A percentile compares a stretch with the other conserved stretches of the same genome.
These are phyloP conservation scores for Fusarium camptoceras DNA, from an alignment of 2,329 filamentous ascomycete species.

Conservation along the genomic window DNA sequence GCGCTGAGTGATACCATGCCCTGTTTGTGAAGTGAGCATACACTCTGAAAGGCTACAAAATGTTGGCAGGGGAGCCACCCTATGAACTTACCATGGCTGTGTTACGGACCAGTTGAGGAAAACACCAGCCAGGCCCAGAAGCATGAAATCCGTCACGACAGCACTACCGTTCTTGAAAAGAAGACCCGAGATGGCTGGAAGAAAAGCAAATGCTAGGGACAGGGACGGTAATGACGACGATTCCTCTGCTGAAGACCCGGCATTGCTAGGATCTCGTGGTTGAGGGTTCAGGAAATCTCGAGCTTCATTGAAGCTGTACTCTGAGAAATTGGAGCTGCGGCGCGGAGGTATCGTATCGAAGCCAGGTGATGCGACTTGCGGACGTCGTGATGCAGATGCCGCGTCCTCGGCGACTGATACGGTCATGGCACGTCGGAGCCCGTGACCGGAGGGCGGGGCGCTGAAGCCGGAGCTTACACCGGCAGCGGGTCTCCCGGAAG, in stretches of 20 bases:
- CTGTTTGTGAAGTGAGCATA: slow-evolving; percentile 29
- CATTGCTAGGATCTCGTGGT: slow-evolving; percentile 47
- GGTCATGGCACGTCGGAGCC: slow-evolving; percentile 57
- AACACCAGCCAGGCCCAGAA: slow-evolving; percentile 82
- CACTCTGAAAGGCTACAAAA: not conserved
- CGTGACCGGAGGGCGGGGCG: slow-evolving; percentile 50
- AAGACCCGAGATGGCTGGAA: slow-evolving; percentile 87
- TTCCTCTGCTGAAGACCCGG: slow-evolving; percentile 56
- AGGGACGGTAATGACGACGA: slow-evolving; percentile 80
- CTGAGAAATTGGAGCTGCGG: slow-evolving; percentile 82
- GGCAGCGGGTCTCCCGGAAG: slow-evolving; percentile 47
- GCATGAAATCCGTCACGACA: slow-evolving; percentile 85
- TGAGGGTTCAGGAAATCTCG: slow-evolving; percentile 74
- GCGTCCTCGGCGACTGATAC: slow-evolving; percentile 49
- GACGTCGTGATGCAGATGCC: slow-evolving; percentile 25
- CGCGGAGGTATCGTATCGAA: slow-evolving; percentile 59
- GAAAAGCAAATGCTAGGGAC: slow-evolving; percentile 84
- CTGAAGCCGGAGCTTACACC: slow-evolving; percentile 38
- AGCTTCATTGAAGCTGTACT: slow-evolving; percentile 77
- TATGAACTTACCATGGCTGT: slow-evolving; percentile 79
- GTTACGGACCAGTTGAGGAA: slow-evolving; percentile 95
- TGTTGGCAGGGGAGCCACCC: not conserved
- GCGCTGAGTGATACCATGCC: slow-evolving; percentile 77
- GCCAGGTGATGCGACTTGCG: slow-evolving; percentile 39
- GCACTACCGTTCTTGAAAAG: slow-evolving; percentile 87